Base-by-base conservation (phyloP, 2,329 filamentous ascomycete species). In the Tolypocladium tropicale region DNA sequence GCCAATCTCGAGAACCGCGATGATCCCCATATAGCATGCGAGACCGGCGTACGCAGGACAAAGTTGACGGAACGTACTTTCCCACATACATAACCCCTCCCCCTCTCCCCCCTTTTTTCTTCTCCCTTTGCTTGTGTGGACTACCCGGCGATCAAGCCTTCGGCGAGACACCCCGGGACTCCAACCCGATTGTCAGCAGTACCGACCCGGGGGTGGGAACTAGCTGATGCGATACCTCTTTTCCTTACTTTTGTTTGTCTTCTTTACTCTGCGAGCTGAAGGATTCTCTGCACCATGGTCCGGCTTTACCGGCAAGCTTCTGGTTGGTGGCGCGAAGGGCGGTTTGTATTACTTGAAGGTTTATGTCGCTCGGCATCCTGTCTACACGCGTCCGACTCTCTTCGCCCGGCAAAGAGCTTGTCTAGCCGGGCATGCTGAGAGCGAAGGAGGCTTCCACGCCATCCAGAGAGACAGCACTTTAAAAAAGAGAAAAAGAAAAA, bases 61-160 rank as follows among this genome's bases (percentile, higher is more conserved):
- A 73, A 67, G 65, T 70, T n/a, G 69, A 73, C 69, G 70, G 72
- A 68, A 66, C 64, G 61, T 61, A 68, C 64, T 64, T 63, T 66
- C 63, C 63, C 61, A 62, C 62, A 55, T 58, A 68, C 61, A 65
- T 64, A 67, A 61, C 64, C 61, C n/a, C n/a, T n/a, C n/a, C n/a
- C n/a, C n/a, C n/a, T n/a, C n/a, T n/a, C n/a, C n/a, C 55, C 61
- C 61, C 63, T 59, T 34, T 53, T 53, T 49, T 54, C n/a, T n/a
- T n/a, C n/a, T n/a, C 30, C 23, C 50, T 33, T 53, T 54, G 32
- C 50, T 56, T 53, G 54, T 21, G 57, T 51, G 51, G 53, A 55
- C 33, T 46, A 50, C 46, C 49, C 54, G 54, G 57, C 62, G 58
- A 67, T 61, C 58, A 65, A 60, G 56, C 52, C 59, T 61, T 60